Evolutionary conservation across 2,329 filamentous ascomycete genomes (phyloP).

Genomic region (Plenodomus lindquistii): DNA sequence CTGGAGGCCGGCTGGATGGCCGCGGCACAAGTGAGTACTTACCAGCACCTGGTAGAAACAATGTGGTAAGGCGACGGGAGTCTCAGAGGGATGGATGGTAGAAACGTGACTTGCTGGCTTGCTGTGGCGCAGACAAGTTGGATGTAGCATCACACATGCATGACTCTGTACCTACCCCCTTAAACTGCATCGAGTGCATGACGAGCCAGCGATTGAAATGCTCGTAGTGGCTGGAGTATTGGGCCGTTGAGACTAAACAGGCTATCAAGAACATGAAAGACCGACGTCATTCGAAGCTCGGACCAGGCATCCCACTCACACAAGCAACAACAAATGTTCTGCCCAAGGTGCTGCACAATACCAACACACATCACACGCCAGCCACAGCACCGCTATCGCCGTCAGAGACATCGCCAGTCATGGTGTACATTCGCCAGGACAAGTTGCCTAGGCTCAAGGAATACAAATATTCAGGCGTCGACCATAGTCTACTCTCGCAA

Average conservation of each 20-base stretch:
- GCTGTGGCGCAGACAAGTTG: not conserved
- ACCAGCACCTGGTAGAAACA: not conserved
- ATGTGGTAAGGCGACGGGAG: not conserved
- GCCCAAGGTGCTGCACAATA: constrained; percentile 9
- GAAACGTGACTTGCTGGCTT: not conserved
- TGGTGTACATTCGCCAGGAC: constrained; percentile 95
- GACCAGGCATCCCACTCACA: constrained; percentile 14
- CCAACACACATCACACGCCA: constrained; percentile 12
- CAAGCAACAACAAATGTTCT: not conserved
- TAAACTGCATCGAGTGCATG: not conserved
- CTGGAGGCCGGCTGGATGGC: not conserved
- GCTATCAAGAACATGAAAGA: not conserved
- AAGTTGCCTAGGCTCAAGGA: constrained; percentile 84
- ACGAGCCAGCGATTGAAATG: not conserved
- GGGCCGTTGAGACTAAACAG: not conserved
- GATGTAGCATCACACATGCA: not conserved
- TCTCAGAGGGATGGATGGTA: not conserved
- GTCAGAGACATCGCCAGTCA: constrained; percentile 44
- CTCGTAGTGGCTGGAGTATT: not conserved
- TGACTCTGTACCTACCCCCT: not conserved
- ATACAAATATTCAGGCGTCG: constrained; percentile 94
- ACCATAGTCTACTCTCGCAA: constrained; percentile 85
- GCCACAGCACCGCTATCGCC: constrained; percentile 5
- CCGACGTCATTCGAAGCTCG: constrained; percentile 41
- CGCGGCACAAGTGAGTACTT: not conserved